These are phyloP conservation scores for Rutstroemia sydowiana DNA, from an alignment of 2,329 filamentous ascomycete species.

Conservation along the genomic window DNA sequence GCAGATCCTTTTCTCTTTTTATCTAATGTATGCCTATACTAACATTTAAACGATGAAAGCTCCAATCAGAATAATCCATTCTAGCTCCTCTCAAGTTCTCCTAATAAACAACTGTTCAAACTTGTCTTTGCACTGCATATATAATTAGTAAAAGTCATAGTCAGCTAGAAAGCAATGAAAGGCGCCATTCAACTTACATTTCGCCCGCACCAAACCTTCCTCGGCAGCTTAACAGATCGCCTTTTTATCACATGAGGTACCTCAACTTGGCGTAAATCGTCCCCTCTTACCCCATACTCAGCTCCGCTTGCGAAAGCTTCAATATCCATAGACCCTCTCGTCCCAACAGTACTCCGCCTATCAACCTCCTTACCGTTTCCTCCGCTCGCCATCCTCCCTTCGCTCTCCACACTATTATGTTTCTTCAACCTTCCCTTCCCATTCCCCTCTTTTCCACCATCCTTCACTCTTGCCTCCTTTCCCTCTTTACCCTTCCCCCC, in stretches of 20 bases:
- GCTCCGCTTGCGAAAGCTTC: background rate
- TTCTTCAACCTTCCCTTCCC: background rate
- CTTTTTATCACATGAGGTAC: constrained; percentile 2
- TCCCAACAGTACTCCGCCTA: no score
- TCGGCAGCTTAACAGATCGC: constrained; percentile 4
- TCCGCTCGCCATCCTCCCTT: no score
- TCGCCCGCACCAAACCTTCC: constrained; percentile 8
- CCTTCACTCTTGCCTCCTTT: background rate
- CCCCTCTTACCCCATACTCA: background rate
- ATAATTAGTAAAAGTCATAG: background rate
- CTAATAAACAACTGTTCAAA: constrained; percentile 7
- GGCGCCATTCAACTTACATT: constrained; percentile 1
- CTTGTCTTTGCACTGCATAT: constrained; percentile 1
- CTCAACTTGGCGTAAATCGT: background rate
- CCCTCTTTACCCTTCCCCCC: background rate
- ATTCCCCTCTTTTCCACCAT: background rate
- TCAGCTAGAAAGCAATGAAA: background rate
- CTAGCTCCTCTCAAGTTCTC: background rate
- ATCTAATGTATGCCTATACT: no score
- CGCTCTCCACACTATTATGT: no score
- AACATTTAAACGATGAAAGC: no score
- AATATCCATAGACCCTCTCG: constrained; percentile 1
- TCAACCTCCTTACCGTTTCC: no score
- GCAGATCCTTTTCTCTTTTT: no score
- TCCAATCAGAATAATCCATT: no score